Base-by-base conservation (phyloP, 108 stramenopile species). In the Discostella stelligeroides region DNA sequence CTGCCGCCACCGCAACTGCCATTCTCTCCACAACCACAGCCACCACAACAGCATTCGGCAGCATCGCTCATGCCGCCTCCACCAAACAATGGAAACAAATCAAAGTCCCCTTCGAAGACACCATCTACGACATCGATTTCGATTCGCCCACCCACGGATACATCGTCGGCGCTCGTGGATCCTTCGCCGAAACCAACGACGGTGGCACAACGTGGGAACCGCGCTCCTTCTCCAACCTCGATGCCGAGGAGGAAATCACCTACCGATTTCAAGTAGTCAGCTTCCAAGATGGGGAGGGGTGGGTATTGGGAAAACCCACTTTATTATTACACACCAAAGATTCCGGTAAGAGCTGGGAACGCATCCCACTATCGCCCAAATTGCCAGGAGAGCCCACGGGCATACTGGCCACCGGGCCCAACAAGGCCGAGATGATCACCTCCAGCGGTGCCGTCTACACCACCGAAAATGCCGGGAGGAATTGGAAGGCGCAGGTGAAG, bases 401-500 rank as follows among this genome's bases (percentile, higher is more conserved):
- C 27, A 95, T 98, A 64, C 57, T 89, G 30, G 96, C 95, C 43
- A 68, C 92, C 15, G 97, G 97, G 25, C 86, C 86, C 25, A 82
- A 79, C 70, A 84, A 85, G 73, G 97, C 97, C 7, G 97, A 98
- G 76, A 98, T 98, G 97, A 97, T 94, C 30, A 98, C 97, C 40
- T 86, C 85, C 7, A 78, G 85, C 29, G 97, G 97, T 14, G 97
- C 97, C 0, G 83, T 98, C 15, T 98, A 98, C 81, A 75, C 74
- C 39, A 98, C 97, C 21, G 92, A 93, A 50, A 98, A 98, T 70
- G 95, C 95, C 21, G 97, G 96, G 14, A 60, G 95, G 63, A 98
- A 98, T 82, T 98, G 96, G 96, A 96, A 95, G 84, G 97, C 97
- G 18, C 89, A 95, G 70, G 96, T 98, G 15, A 97, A 97, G 90